Base-by-base conservation (phyloP, 1,139 yeast species). In the Casaregolazyma lundiana region DNA sequence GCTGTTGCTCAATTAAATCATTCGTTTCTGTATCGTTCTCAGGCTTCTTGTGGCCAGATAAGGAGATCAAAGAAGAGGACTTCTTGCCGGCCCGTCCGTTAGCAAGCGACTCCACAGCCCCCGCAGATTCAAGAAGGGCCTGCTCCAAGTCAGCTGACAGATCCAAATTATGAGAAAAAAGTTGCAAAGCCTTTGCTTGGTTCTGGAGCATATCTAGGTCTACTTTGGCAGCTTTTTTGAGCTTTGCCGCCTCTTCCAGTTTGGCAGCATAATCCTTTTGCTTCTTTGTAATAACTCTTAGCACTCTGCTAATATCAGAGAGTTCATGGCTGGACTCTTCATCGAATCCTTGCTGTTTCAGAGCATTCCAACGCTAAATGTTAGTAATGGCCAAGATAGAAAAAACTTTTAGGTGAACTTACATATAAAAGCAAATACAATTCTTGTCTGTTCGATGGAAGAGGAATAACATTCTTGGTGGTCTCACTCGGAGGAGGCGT, bases 161-260 rank as follows among this genome's bases (percentile, higher is more conserved):
- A 59, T 86, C 94, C 54, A 87, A 60, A 62, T 89, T 95, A 54
- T 78, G 83, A 1, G 95, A 77, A 45, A 92, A 69, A 29, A 89
- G 64, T 62, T 89, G 89, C 54, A 87, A 77, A 0, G 94, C 87
- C 22, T 80, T 70, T 21, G 92, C 66, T 64, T 90, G 97, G 45
- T 78, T 75, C 47, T 76, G 72, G 45, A 89, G 69, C 26, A 81
- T 63, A 3, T 68, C 73, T 19, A 69, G 55, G 60, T 84, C 66
- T 62, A n/a, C 49, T 41, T 19, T 55, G 53, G 41, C 55, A 48
- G 19, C 46, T 35, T 46, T 32, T 9, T 34, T 39, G 22, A 35
- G 11, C 17, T 17, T 44, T 11, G 55, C 50, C 21, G 49, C 46
- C 34, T 46, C 49, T 24, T 50, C 50, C 22, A 75, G 53, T 18